Conservation (phyloP, 345 rosid species). For the Streptanthus diversifolius region DNA sequence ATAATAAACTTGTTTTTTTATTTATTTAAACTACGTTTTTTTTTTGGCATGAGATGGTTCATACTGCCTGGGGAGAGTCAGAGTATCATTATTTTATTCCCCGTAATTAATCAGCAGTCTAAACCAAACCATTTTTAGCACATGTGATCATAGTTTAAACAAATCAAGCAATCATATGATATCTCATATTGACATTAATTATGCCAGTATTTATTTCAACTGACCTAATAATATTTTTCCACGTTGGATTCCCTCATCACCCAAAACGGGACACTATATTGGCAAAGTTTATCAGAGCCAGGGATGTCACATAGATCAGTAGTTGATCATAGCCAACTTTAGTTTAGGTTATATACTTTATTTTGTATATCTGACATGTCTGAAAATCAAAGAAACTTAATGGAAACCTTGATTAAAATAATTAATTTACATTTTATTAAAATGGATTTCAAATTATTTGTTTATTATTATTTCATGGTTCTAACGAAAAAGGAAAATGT, state of each 20-base stretch:
- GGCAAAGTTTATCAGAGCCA: not conserved
- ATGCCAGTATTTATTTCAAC: not conserved
- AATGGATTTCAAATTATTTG: not conserved
- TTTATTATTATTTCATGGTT: not conserved
- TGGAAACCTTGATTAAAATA: not conserved
- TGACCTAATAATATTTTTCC: not conserved
- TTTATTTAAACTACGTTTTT: not conserved
- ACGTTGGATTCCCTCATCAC: not conserved
- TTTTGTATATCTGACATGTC: not conserved
- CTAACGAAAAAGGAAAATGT: not conserved
- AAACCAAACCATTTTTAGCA: slow-evolving; percentile 9
- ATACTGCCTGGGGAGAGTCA: not conserved
- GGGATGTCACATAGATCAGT: not conserved
- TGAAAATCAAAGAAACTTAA: not conserved
- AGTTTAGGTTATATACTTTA: not conserved
- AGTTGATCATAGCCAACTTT: not conserved
- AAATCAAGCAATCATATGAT: slow-evolving; percentile 4
- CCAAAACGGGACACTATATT: not conserved
- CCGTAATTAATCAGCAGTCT: not conserved
- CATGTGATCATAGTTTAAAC: slow-evolving; percentile 6
- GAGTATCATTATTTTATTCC: not conserved
- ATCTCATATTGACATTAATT: not conserved
- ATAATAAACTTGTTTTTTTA: not conserved
- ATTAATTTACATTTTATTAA: not conserved
- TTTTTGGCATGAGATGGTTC: not conserved